Percentiles rank a stretch among this genome's conserved stretches.
Evolutionary conservation across 345 rosid genomes (phyloP).

Genomic region (Fremontodendron californicum): DNA sequence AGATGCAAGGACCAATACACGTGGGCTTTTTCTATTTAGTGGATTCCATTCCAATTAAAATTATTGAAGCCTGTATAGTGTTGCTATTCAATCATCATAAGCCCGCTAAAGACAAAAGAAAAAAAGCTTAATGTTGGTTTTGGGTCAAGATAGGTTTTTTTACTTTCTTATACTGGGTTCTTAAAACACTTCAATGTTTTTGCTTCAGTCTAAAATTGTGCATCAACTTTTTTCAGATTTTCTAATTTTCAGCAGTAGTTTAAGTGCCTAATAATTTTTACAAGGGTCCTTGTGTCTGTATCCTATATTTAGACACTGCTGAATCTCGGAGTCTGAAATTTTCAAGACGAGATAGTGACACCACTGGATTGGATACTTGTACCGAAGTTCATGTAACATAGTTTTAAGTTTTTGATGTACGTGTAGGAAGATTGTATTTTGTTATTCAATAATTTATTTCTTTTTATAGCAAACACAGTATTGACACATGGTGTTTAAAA

Average conservation of each 20-base stretch:
- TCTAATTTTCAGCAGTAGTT: not conserved
- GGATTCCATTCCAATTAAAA: not conserved
- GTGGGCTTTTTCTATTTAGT: not conserved
- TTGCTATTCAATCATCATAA: not conserved
- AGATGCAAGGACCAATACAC: not conserved
- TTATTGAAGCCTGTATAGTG: not conserved
- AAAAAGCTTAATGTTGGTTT: not conserved
- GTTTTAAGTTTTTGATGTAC: not conserved
- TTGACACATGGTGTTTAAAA: not conserved
- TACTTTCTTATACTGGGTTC: not conserved
- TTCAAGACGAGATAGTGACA: not conserved
- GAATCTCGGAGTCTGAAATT: not conserved
- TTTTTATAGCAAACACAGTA: not conserved
- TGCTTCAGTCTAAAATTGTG: not conserved
- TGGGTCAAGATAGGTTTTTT: not conserved
- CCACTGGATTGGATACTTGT: not conserved
- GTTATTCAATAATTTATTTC: not conserved
- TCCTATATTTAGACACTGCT: not conserved
- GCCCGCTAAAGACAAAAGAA: not conserved
- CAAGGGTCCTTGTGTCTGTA: not conserved
- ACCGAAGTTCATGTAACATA: not conserved
- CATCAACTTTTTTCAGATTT: not conserved
- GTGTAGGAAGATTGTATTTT: not conserved
- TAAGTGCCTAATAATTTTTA: not conserved
- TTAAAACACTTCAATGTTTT: not conserved